phyloP scores from a whole-genome alignment of 345 rosid genomes.

The Stellera chamaejasme region DNA sequence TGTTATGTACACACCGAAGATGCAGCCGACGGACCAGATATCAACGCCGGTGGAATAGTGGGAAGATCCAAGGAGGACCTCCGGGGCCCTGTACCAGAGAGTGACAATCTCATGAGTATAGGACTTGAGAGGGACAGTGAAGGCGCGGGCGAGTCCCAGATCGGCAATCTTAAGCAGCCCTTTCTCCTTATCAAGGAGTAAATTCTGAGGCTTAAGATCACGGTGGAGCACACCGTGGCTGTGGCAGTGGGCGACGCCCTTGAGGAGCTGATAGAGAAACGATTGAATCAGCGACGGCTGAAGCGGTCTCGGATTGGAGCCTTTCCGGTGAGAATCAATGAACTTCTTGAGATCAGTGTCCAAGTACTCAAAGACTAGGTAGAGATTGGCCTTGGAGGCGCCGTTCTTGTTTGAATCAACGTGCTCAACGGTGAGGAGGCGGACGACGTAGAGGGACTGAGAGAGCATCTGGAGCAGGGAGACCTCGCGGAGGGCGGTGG shows the following conservation, averaged over 20 bases:
- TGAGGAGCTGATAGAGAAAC: constrained; percentile 77
- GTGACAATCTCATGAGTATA: constrained; percentile 93
- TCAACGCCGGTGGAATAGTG: constrained; percentile 88
- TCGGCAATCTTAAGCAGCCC: constrained; percentile 88
- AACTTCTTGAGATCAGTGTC: constrained; percentile 94
- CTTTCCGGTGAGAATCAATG: constrained; percentile 71
- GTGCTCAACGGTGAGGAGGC: constrained; percentile 87
- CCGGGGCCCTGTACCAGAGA: constrained; percentile 96
- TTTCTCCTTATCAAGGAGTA: constrained; percentile 71
- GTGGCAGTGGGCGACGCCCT: constrained; percentile 93
- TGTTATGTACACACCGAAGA: constrained; percentile 41
- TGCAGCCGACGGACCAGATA: constrained; percentile 98
- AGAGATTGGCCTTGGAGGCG: constrained; percentile 55
- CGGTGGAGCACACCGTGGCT: constrained; percentile 93
- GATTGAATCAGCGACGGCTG: constrained; percentile 53
- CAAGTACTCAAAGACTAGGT: constrained; percentile 82
- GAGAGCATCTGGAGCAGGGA: constrained; percentile 93
- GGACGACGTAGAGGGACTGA: constrained; percentile 78
- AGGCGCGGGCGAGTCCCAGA: constrained; percentile 84
- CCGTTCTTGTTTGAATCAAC: constrained; percentile 32
- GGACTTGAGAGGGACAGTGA: constrained; percentile 86
- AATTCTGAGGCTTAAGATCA: constrained; percentile 91
- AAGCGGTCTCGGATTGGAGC: constrained; percentile 62
- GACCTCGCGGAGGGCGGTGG: constrained; percentile 92
- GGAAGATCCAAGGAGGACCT: constrained; percentile 78